Evolutionary conservation across 2,329 filamentous ascomycete genomes (phyloP).

Genomic region (Periglandula ipomoeae): DNA sequence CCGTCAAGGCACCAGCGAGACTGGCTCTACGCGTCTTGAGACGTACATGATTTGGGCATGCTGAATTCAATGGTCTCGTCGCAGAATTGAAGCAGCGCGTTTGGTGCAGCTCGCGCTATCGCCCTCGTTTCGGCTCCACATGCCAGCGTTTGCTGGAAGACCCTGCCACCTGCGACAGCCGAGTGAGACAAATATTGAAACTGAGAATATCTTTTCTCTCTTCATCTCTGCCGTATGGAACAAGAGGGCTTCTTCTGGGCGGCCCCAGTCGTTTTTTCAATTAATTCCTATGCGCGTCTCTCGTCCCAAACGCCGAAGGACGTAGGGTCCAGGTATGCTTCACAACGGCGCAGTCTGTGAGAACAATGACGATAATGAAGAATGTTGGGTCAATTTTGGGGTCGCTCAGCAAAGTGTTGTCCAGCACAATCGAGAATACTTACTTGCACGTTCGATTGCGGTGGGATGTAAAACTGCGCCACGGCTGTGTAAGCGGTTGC

Average conservation of each 20-base stretch:
- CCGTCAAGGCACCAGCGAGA: too few species aligned
- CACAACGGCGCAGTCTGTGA: background rate
- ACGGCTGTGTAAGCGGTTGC: background rate
- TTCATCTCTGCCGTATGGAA: background rate
- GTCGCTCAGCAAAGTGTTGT: background rate
- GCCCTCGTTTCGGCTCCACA: background rate
- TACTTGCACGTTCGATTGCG: background rate
- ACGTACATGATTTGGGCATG: background rate
- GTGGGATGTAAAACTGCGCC: background rate
- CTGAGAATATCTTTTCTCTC: background rate
- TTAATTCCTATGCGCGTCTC: background rate
- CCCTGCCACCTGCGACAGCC: too few species aligned
- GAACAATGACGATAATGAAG: background rate
- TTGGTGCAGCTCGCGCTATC: background rate
- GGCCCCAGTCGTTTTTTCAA: background rate
- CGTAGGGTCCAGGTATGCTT: background rate
- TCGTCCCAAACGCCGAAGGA: background rate
- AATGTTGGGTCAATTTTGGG: background rate
- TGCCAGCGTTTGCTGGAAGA: too few species aligned
- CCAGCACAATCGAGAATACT: background rate
- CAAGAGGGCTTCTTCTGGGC: background rate
- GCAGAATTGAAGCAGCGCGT: background rate
- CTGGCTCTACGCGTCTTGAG: background rate
- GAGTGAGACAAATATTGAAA: slow-evolving; percentile 4
- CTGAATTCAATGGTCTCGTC: background rate